Conservation (phyloP, 306 rosid species). For the Mimosa pudica region DNA sequence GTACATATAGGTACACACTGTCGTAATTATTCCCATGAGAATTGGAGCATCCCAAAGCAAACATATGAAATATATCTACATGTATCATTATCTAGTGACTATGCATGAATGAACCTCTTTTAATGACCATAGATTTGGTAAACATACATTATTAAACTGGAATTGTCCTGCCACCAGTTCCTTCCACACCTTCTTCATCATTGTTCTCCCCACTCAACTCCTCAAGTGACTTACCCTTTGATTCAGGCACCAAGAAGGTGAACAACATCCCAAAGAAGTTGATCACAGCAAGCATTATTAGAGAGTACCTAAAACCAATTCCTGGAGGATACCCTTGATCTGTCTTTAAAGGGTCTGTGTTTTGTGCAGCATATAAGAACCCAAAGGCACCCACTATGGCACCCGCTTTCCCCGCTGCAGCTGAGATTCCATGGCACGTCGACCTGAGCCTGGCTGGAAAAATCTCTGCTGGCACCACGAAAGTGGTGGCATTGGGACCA, state of each 20-base stretch:
- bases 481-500: conserved; percentile 92
- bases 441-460: conserved; percentile 91
- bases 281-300: conserved; percentile 68
- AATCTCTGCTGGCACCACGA: conserved; percentile 85
- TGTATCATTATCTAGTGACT: not conserved
- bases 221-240: conserved; percentile 85
- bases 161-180: conserved; percentile 37
- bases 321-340: conserved; percentile 80
- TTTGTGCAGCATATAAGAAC: conserved; percentile 82
- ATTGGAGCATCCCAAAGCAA: conserved; percentile 4
- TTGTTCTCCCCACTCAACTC: conserved; percentile 80
- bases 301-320: conserved; percentile 71
- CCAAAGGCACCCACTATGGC: conserved; percentile 93
- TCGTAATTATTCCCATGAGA: conserved; percentile 6
- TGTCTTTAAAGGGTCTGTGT: conserved; percentile 18
- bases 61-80: conserved; percentile 2
- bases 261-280: conserved; percentile 65
- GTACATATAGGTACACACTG: not conserved
- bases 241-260: conserved; percentile 81
- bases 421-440: conserved; percentile 90
- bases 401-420: conserved; percentile 90
- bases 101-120: not conserved
- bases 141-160: conserved; percentile 42
- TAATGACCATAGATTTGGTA: not conserved
- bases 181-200: conserved; percentile 40